These are phyloP conservation scores for Sicyos edulis DNA, from an alignment of 306 rosid genomes.

Conservation along the genomic window DNA sequence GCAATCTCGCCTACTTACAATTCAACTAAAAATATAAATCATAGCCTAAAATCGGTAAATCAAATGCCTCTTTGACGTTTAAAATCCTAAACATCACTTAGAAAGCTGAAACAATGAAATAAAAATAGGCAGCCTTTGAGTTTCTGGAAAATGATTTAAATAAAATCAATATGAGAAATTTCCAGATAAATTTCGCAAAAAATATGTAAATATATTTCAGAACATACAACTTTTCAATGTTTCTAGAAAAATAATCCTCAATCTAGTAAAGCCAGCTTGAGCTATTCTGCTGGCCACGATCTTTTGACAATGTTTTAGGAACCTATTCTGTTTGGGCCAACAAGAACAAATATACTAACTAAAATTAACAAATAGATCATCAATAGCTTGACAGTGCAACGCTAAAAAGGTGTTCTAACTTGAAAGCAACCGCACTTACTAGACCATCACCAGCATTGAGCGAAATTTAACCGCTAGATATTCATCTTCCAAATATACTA, in stretches of 20 bases:
- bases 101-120: neutral
- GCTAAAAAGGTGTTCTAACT: neutral
- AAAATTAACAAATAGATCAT: neutral
- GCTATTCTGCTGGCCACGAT: constrained; percentile 14
- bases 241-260: neutral
- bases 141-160: too few species aligned
- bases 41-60: neutral
- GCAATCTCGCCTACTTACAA: neutral
- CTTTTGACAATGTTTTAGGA: neutral
- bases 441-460: neutral
- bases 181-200: neutral
- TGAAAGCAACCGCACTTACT: neutral
- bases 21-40: neutral
- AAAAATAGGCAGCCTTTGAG: neutral
- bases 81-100: neutral
- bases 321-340: neutral
- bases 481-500: too few species aligned
- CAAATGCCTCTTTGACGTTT: neutral
- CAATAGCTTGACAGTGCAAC: neutral
- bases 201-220: neutral
- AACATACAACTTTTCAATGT: neutral
- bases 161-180: neutral
- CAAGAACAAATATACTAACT: too few species aligned
- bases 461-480: neutral
- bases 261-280: constrained; percentile 16